Base-by-base conservation (phyloP, 164 flowering plant genomes). In the Vitis labrusca region DNA sequence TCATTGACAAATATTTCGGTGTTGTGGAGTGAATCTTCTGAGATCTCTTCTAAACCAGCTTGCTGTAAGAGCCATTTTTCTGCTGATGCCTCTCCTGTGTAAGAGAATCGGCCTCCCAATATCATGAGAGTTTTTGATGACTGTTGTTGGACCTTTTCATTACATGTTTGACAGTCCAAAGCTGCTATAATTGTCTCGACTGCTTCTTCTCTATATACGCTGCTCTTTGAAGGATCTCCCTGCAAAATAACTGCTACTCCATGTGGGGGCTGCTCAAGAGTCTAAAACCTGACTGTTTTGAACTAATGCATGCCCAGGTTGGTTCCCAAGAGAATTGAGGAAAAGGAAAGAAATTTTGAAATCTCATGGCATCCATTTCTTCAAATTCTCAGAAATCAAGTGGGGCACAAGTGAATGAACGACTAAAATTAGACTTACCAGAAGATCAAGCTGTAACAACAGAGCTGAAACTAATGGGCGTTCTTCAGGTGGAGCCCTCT, bases 141-240 rank as follows among this genome's bases (percentile, higher is more conserved):
- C 64, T 83, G 81, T 71, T 87, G 78, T 73, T 87, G 93, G 47
- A 85, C 70, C 57, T 68, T 72, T 59, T 78, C 78, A 15, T 71
- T 63, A 17, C 78, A 71, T 56, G 63, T 64, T 55, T 63, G 47
- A 51, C 84, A 77, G 29, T 85, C 74, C 68, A 87, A 73, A 55
- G 86, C 75, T 61, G 65, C 72, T 60, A 78, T 71, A 32, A 91
- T 65, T 49, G 83, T 82, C 14, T 88, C 93, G 23, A 91, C 50
- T 27, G 76, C 90, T 75, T 89, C 96, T 76, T 86, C 93, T 79
- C 89, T 83, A 65, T 81, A 89, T 17, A 86, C 56, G 63, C 93
- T 88, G 65, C 64, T 56, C 66, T 77, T 77, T 50, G 54, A 62
- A 71, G 79, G 76, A 65, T 85, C 89, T 71, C 82, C 96, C 90